Percentiles rank a stretch among this genome's conserved stretches.
phyloP scores from a whole-genome alignment of 2,329 filamentous ascomycete species.

The Monosporascus sp. region DNA sequence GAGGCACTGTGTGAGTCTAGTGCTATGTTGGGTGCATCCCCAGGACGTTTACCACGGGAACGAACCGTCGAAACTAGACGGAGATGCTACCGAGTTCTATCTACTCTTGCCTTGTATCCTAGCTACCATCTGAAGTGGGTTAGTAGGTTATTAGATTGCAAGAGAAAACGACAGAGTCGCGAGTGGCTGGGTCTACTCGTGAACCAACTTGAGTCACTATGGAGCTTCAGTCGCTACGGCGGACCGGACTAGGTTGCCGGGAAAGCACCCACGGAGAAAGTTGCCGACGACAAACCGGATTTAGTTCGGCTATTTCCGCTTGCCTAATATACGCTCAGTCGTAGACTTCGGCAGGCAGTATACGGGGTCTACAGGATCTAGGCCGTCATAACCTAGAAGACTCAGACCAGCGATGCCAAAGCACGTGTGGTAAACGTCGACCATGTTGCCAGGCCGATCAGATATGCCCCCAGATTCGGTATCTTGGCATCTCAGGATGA shows the following conservation, averaged over 20 bases:
- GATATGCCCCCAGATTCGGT: conserved; percentile 77
- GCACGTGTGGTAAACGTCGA: conserved; percentile 93
- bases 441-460: conserved; percentile 88
- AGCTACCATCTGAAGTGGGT: conserved; percentile 43
- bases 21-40: neutral
- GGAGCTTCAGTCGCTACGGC: neutral
- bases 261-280: neutral
- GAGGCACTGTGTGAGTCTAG: too few species aligned
- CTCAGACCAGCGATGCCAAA: conserved; percentile 89
- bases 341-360: conserved; percentile 77
- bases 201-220: neutral
- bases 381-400: conserved; percentile 69
- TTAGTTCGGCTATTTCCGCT: conserved; percentile 22
- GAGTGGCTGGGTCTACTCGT: conserved; percentile 4
- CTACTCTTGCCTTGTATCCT: conserved; percentile 71
- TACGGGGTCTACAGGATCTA: conserved; percentile 78
- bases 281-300: neutral
- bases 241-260: too few species aligned
- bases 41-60: neutral
- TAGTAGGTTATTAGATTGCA: conserved; percentile 66
- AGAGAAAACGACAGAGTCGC: conserved; percentile 38
- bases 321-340: conserved; percentile 52
- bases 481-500: conserved; percentile 89
- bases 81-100: conserved; percentile 28
- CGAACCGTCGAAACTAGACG: neutral